Percentiles rank a stretch among this genome's conserved stretches.
Evolutionary conservation across 192 early-diverging fungal species (phyloP).

Genomic region (Dissophora globulifera): DNA sequence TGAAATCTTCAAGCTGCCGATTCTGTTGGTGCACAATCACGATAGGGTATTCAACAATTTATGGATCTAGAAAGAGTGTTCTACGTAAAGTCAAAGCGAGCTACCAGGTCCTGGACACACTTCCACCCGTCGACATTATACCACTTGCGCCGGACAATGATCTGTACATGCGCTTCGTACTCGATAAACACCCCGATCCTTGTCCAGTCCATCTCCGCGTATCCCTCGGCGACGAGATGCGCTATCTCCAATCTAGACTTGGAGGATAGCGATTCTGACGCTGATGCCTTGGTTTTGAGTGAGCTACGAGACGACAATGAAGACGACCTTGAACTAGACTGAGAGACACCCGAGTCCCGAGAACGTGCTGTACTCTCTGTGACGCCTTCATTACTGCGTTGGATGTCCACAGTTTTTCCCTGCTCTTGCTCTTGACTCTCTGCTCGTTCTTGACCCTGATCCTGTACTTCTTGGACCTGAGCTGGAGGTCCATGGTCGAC

Average conservation of each 20-base stretch:
- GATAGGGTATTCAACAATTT: too few relatives aligned
- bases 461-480: neutral
- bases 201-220: constrained; percentile 56
- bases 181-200: constrained; percentile 58
- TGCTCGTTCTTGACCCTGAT: neutral
- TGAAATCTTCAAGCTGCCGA: too few relatives aligned
- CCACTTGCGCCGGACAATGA: constrained; percentile 60
- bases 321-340: neutral
- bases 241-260: constrained; percentile 29
- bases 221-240: constrained; percentile 40
- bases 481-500: constrained; percentile 30
- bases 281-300: neutral
- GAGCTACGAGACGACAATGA: neutral
- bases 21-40: too few relatives aligned
- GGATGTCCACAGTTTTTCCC: neutral
- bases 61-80: too few relatives aligned
- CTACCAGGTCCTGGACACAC: constrained; percentile 49
- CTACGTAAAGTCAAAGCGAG: constrained; percentile 52
- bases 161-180: constrained; percentile 55
- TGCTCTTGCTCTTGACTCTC: neutral
- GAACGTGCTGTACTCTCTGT: too few relatives aligned
- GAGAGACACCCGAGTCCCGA: neutral
- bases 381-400: too few relatives aligned
- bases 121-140: constrained; percentile 55
- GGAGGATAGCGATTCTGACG: constrained; percentile 7